Evolutionary conservation across 2,329 filamentous ascomycete species (phyloP), one percentile per base, ranked within the genome.

Genomic region (Alternaria panax): DNA sequence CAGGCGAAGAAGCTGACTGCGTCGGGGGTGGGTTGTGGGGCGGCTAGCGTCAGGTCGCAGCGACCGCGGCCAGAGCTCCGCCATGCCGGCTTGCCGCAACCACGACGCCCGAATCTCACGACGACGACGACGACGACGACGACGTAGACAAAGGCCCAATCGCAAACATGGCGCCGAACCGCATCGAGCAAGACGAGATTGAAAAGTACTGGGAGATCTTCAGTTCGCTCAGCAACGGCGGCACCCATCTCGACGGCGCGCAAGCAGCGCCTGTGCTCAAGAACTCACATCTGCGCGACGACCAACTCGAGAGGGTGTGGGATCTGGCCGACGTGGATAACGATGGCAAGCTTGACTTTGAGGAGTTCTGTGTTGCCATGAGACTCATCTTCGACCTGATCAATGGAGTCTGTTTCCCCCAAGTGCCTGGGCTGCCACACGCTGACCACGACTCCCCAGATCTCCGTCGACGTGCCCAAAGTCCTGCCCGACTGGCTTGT

Each of bases 351-450:
- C 85, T 99, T 54, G 95, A 99, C 81, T 99, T 99, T 82, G 95
- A 99, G 82, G 95, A 99, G 84, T 99, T 99, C 79, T 99, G 95
- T 79, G 95, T 99, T 59, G 95, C 93, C 38, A 99, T 99, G 95
- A 88, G 95, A 74, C 83, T 99, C 74, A 97, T 98, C 72, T 99
- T 98, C 79, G 95, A 99, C 78, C 83, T 98, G 67, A 89, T 99
- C 70, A 99, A 99, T 75, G 95, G 95, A 71, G 92, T 96, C 85
- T 52, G 71, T 67, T 24, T 57, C 69, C 67, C 24, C 18, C 18
- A 27, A 36, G 30, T 8, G 6, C 20, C 7, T 28, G 34, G 45
- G 27, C 27, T 14, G 12, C 16, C 32, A 46, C 28, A 12, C 51
- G 43, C 54, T 59, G 46, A 55, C 27, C 14, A 18, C 7, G 27